Evolutionary conservation across 148 eudicot species (phyloP).

Genomic region (Camellia lanceoleosa): DNA sequence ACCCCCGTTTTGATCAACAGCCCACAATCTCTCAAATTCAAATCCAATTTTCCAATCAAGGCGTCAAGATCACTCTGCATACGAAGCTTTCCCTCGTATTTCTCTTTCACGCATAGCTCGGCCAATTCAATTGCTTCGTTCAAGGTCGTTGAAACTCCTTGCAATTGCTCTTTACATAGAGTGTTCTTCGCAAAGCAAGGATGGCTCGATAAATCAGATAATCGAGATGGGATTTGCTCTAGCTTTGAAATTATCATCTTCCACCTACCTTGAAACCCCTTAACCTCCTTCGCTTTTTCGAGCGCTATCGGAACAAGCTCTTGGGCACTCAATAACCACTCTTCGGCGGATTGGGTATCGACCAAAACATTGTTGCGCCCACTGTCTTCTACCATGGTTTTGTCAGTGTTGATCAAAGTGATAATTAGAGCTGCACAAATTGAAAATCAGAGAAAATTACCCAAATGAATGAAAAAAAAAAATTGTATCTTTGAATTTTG

Average conservation of each 20-base stretch:
- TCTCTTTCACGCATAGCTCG: slow-evolving; percentile 60
- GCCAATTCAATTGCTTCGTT: slow-evolving; percentile 60
- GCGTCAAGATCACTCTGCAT: slow-evolving; percentile 94
- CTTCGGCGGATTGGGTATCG: slow-evolving; percentile 48
- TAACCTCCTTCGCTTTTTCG: slow-evolving; percentile 56
- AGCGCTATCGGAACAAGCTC: slow-evolving; percentile 70
- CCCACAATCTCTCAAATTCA: slow-evolving; percentile 84
- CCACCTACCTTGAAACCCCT: slow-evolving; percentile 78
- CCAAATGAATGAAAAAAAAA: too few species aligned
- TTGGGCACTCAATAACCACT: slow-evolving; percentile 65
- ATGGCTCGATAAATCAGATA: slow-evolving; percentile 87
- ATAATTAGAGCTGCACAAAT: slow-evolving; percentile 13
- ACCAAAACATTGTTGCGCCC: slow-evolving; percentile 24
- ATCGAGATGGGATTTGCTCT: slow-evolving; percentile 65
- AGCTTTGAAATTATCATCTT: slow-evolving; percentile 71
- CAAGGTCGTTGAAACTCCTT: slow-evolving; percentile 66
- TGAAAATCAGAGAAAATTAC: slow-evolving; percentile 12
- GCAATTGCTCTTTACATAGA: slow-evolving; percentile 85
- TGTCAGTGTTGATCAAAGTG: slow-evolving; percentile 15
- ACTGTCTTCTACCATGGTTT: slow-evolving; percentile 67
- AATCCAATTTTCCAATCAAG: slow-evolving; percentile 61
- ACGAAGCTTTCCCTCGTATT: slow-evolving; percentile 80
- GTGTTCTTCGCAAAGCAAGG: slow-evolving; percentile 85
- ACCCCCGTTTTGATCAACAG: slow-evolving; percentile 83
- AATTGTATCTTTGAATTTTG: too few species aligned